These are phyloP conservation scores for Brassica rapa DNA, from an alignment of 345 rosid genomes.

Conservation along the genomic window DNA sequence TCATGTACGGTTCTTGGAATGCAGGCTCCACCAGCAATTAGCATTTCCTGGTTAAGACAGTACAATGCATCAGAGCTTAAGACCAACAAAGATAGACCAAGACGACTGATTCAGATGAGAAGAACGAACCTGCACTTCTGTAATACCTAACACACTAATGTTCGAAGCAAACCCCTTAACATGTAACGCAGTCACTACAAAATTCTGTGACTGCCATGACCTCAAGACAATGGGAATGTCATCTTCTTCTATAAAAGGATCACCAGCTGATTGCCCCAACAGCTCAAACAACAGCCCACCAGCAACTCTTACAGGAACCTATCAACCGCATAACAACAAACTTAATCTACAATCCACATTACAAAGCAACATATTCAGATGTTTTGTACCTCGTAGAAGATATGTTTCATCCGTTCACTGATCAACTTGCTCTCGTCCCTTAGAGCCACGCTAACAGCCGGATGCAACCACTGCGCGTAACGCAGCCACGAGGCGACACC, in stretches of 20 bases:
- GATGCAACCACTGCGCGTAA: slow-evolving; percentile 61
- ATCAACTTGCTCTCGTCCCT: slow-evolving; percentile 58
- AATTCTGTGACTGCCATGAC: slow-evolving; percentile 66
- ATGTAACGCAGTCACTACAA: slow-evolving; percentile 57
- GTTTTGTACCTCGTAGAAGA: slow-evolving; percentile 53
- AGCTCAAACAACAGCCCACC: slow-evolving; percentile 75
- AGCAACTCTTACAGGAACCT: slow-evolving; percentile 71
- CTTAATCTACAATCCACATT: neutral
- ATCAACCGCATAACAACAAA: no score
- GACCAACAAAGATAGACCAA: neutral
- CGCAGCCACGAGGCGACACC: slow-evolving; percentile 49
- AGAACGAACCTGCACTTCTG: slow-evolving; percentile 62
- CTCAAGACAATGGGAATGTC: slow-evolving; percentile 62
- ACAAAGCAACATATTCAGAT: neutral
- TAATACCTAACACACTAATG: slow-evolving; percentile 55
- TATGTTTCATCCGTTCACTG: slow-evolving; percentile 69
- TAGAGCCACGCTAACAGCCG: slow-evolving; percentile 56
- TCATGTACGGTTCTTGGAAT: slow-evolving; percentile 55
- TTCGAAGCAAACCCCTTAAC: slow-evolving; percentile 53
- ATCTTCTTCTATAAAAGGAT: slow-evolving; percentile 59
- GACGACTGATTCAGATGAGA: neutral
- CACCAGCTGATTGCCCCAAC: slow-evolving; percentile 69
- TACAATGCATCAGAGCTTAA: neutral
- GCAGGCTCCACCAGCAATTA: slow-evolving; percentile 50
- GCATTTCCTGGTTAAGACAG: slow-evolving; percentile 52